These are phyloP conservation scores for Mycena vitilis DNA, from an alignment of 768 basidiomycete species.

Conservation along the genomic window DNA sequence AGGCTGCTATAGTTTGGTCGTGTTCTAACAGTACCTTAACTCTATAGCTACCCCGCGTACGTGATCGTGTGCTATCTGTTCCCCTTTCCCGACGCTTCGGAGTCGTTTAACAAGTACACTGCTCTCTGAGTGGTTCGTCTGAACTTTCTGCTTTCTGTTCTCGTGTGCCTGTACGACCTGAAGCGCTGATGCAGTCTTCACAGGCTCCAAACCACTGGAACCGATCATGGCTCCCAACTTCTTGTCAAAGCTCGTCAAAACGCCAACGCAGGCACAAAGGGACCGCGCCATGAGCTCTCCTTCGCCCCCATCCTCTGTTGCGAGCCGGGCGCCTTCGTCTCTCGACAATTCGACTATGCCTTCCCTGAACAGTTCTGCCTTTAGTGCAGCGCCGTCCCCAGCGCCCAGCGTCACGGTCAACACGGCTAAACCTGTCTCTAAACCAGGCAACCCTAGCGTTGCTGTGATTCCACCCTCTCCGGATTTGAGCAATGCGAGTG, in stretches of 20 bases:
- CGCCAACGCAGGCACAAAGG: slow-evolving; percentile 41
- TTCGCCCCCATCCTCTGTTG: slow-evolving; percentile 40
- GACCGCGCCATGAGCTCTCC: slow-evolving; percentile 46
- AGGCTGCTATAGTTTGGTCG: neutral
- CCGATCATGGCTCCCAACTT: slow-evolving; percentile 52
- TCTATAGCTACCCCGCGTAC: slow-evolving; percentile 17
- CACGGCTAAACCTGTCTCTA: slow-evolving; percentile 8
- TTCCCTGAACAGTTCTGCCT: slow-evolving; percentile 23
- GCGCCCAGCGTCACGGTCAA: slow-evolving; percentile 45
- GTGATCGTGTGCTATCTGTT: slow-evolving; percentile 14
- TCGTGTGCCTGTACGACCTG: too few species aligned
- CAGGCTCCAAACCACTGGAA: slow-evolving; percentile 11
- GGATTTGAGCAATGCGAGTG: slow-evolving; percentile 40
- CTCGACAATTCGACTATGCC: slow-evolving; percentile 31
- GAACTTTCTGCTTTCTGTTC: too few species aligned
- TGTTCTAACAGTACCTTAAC: neutral
- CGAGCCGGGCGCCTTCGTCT: slow-evolving; percentile 41
- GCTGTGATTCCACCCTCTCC: slow-evolving; percentile 61
- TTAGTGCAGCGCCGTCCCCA: slow-evolving; percentile 35
- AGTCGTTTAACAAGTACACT: neutral
- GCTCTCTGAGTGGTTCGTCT: neutral
- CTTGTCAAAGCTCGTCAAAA: slow-evolving; percentile 51
- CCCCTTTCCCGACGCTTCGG: slow-evolving; percentile 4
- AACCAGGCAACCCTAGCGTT: slow-evolving; percentile 49
- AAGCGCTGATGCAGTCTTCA: slow-evolving; percentile 5